phyloP scores from a whole-genome alignment of 192 early-diverging fungal genomes.

The Rhizoclosmatium globosum region DNA sequence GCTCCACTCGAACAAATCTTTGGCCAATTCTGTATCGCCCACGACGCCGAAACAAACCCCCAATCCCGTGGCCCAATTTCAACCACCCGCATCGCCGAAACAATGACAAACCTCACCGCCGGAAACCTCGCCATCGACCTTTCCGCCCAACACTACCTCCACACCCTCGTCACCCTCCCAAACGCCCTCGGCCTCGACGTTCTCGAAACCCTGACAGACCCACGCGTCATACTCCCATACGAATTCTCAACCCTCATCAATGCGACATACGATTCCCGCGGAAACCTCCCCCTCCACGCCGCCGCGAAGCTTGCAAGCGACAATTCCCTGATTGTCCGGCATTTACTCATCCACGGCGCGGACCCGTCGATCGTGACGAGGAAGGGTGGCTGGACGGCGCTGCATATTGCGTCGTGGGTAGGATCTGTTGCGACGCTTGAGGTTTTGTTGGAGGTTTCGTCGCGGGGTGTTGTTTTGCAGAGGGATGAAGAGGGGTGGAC shows the following conservation, averaged over 20 bases:
- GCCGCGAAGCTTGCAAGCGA: slow-evolving; percentile 3
- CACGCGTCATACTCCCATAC: slow-evolving; percentile 8
- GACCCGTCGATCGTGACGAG: not conserved
- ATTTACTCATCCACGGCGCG: slow-evolving; percentile 15
- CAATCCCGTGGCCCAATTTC: slow-evolving; percentile 20
- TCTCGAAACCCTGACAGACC: slow-evolving; percentile 25
- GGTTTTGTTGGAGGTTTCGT: slow-evolving; percentile 2
- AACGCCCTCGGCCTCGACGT: slow-evolving; percentile 23
- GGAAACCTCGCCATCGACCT: not conserved
- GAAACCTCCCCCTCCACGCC: slow-evolving; percentile 25
- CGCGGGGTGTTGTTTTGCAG: not conserved
- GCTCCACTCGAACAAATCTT: slow-evolving; percentile 8
- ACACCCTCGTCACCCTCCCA: slow-evolving; percentile 4
- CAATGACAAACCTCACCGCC: not conserved
- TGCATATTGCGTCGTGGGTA: slow-evolving; percentile 38
- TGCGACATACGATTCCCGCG: slow-evolving; percentile 11
- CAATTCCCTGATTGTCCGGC: not conserved
- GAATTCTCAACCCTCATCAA: slow-evolving; percentile 4
- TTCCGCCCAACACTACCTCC: not conserved
- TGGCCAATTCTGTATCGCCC: slow-evolving; percentile 19
- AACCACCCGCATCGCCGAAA: not conserved
- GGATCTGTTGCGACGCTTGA: slow-evolving; percentile 9
- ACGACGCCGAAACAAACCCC: slow-evolving; percentile 4
- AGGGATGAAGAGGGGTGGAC: slow-evolving; percentile 41
- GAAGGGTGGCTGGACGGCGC: slow-evolving; percentile 34